Evolutionary conservation across 208 protist genomes (phyloP), one percentile per base, ranked within the genome.

Genomic region (Trypanosomatidae sp.): DNA sequence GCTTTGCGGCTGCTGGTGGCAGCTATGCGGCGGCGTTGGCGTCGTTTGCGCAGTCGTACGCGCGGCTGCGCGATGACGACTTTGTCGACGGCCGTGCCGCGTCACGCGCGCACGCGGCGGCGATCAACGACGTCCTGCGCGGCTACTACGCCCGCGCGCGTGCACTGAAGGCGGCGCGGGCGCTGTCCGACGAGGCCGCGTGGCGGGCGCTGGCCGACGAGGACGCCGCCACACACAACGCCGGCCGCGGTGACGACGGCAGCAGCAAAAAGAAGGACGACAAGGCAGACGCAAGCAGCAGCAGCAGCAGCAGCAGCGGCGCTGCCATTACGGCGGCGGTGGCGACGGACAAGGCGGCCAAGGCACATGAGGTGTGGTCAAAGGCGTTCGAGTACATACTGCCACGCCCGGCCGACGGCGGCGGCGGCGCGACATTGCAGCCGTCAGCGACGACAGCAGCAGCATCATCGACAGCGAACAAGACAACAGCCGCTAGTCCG

Each of bases 31-130:
- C 53, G 8, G 78, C 76, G 5, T 53, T 92, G 10, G 83, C 73
- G 3, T 84, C 78, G 11, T 92, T 92, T 49, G 78, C 66, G 6
- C 78, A 88, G 47, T 82, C 64, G 26, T 83, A 66, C 39, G 27
- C 66, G 0, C 33, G 42, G 8, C 42, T 92, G 6, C 73, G 72
- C 11, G 40, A 61, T 2, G 53, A 60, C 16, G 74, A 72, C 56
- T 92, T 92, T 50, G 53, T 61, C 10, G 61, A 79, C 27, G 42
- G 51, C 3, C 21, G 54, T 5, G 42, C 37, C 15, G 56, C 63
- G 3, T 23, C 24, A 2, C 48, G 50, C 20, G 46, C n/a, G 4
- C 80, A 91, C 32, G 56, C 56, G 8, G 19, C 41, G 27, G 50
- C 43, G n/a, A 88, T 92, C 33, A 92, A 92, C 53, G 56, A 48